Evolutionary conservation across 2,329 filamentous ascomycete species (phyloP).

Genomic region (Aurifilum marmelostoma): DNA sequence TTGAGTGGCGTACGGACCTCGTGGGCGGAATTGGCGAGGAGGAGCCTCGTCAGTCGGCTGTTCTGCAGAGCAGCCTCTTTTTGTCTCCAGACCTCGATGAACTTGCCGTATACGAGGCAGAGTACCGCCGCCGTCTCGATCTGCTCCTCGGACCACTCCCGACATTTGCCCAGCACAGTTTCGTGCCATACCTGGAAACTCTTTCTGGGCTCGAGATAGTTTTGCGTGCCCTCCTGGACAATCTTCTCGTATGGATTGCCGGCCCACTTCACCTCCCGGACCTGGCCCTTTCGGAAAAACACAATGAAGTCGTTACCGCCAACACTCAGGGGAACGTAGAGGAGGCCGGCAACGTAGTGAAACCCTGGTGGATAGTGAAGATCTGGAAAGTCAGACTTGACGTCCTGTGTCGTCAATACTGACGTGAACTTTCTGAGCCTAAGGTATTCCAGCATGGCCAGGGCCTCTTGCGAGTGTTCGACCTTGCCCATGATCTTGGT

Average conservation of each 20-base stretch:
- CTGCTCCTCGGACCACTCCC: constrained; percentile 88
- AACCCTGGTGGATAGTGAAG: constrained; percentile 80
- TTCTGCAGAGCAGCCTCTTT: constrained; percentile 84
- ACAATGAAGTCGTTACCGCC: constrained; percentile 85
- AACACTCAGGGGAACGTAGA: constrained; percentile 79
- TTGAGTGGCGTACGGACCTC: constrained; percentile 90
- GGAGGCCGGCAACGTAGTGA: constrained; percentile 72
- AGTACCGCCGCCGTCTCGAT: constrained; percentile 86
- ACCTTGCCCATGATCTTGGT: constrained; percentile 81
- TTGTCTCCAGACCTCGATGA: constrained; percentile 91
- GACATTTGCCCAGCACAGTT: constrained; percentile 77
- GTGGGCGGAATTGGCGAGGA: constrained; percentile 87
- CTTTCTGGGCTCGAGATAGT: constrained; percentile 75
- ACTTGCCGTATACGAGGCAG: constrained; percentile 84
- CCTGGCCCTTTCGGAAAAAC: constrained; percentile 80
- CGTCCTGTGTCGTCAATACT: constrained; percentile 77
- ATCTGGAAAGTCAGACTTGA: constrained; percentile 78
- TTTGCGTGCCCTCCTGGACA: constrained; percentile 70
- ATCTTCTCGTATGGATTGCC: constrained; percentile 85
- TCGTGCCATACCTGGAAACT: constrained; percentile 84
- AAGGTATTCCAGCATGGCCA: constrained; percentile 84
- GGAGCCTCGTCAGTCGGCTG: constrained; percentile 76
- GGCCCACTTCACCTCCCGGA: constrained; percentile 81
- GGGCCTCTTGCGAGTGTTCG: constrained; percentile 77
- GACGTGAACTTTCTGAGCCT: constrained; percentile 74